Evolutionary conservation across 2,329 filamentous ascomycete species (phyloP).

Genomic region (Metarhizium robertsii): DNA sequence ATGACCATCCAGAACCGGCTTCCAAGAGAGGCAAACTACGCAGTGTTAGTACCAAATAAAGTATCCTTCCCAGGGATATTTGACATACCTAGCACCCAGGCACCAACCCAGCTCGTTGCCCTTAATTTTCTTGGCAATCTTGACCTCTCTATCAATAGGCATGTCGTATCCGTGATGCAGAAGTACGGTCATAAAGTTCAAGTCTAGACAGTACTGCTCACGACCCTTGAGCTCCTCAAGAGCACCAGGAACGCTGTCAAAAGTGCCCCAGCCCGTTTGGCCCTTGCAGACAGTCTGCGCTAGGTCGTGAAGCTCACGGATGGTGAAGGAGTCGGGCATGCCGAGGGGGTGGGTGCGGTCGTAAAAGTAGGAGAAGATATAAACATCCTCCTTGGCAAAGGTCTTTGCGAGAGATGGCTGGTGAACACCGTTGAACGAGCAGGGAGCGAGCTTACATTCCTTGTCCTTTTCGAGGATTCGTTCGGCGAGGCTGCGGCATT

Average conservation of each 20-base stretch:
- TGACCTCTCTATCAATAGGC: conserved; percentile 91
- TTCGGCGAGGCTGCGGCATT: conserved; percentile 86
- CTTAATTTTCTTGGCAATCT: conserved; percentile 98
- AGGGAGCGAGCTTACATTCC: conserved; percentile 75
- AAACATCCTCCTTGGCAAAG: conserved; percentile 83
- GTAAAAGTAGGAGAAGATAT: conserved; percentile 97
- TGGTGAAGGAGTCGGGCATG: conserved; percentile 96
- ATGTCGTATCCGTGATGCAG: conserved; percentile 96
- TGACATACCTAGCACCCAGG: conserved; percentile 78
- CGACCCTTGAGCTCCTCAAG: conserved; percentile 70
- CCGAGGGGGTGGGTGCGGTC: conserved; percentile 89
- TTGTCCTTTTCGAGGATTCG: conserved; percentile 83
- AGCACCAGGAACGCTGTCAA: conserved; percentile 66
- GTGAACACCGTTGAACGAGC: conserved; percentile 96
- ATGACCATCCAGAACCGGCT: conserved; percentile 79
- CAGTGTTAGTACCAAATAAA: conserved; percentile 9
- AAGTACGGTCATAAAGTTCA: conserved; percentile 93
- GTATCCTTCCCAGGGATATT: background rate
- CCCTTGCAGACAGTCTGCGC: conserved; percentile 78
- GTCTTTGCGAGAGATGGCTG: conserved; percentile 90
- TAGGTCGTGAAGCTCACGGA: conserved; percentile 81
- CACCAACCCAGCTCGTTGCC: conserved; percentile 97
- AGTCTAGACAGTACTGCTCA: conserved; percentile 86
- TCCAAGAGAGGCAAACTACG: conserved; percentile 71
- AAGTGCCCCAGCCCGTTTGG: conserved; percentile 68